Conservation (phyloP, 73 alveolate genomes). For the Durusdinium trenchii region DNA sequence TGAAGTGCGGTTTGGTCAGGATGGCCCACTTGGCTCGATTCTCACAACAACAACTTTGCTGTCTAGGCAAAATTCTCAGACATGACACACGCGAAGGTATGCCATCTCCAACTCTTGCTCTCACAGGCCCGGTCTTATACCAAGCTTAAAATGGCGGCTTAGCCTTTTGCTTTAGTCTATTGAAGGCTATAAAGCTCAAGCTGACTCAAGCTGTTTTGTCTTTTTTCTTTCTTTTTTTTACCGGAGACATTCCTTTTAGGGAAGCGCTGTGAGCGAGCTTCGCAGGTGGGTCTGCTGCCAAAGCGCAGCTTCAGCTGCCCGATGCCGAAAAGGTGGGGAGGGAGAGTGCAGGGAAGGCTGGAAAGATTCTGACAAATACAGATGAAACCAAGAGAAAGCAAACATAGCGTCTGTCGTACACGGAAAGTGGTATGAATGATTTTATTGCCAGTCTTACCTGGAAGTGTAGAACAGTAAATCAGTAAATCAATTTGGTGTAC, state of each 20-base stretch:
- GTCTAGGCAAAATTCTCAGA: neutral
- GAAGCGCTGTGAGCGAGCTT: neutral
- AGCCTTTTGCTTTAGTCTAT: no score
- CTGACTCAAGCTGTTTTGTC: no score
- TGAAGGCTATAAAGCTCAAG: neutral
- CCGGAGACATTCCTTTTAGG: neutral
- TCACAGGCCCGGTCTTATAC: conserved; percentile 18
- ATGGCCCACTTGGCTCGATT: neutral
- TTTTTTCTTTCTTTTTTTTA: no score
- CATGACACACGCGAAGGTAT: neutral
- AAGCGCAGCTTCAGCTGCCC: conserved; percentile 51
- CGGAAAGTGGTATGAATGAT: neutral
- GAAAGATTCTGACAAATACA: neutral
- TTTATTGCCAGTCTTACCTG: no score
- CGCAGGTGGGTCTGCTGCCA: neutral
- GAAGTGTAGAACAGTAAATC: neutral
- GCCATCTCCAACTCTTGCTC: conserved; percentile 63
- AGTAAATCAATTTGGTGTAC: neutral
- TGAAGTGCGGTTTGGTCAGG: neutral
- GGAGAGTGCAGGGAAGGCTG: neutral
- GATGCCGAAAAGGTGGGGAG: conserved; percentile 28
- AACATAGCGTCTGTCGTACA: neutral
- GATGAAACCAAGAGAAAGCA: neutral
- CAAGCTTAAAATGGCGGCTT: neutral
- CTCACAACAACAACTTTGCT: neutral